A percentile compares a stretch with the other conserved stretches of the same genome.
Evolutionary conservation across 441 rosid genomes (phyloP).

Genomic region (Corymbia calophylla): DNA sequence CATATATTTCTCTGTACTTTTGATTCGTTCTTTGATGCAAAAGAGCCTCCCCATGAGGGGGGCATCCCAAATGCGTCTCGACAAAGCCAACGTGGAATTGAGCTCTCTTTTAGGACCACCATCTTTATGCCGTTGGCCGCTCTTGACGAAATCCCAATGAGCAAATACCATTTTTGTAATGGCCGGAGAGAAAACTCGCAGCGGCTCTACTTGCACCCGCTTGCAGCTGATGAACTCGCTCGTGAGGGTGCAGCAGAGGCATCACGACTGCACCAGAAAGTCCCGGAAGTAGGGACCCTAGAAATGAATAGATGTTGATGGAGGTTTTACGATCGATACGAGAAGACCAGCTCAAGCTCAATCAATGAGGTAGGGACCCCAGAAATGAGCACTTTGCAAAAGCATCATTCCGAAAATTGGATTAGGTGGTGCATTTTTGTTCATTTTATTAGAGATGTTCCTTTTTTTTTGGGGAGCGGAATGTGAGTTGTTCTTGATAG

Average conservation of each 20-base stretch:
- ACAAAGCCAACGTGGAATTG: background rate
- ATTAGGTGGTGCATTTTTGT: background rate
- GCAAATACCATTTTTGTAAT: background rate
- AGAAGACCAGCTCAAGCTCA: background rate
- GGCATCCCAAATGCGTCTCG: background rate
- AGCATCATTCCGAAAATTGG: background rate
- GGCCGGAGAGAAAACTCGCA: background rate
- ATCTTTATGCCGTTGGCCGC: background rate
- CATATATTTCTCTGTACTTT: background rate
- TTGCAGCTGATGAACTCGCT: background rate
- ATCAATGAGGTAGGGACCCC: background rate
- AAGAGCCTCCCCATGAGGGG: background rate
- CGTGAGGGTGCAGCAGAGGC: background rate
- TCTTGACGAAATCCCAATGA: background rate
- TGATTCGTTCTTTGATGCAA: background rate
- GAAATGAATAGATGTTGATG: background rate
- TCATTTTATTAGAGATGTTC: background rate
- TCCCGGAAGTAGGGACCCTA: background rate
- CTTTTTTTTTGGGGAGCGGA: background rate
- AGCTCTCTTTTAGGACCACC: background rate
- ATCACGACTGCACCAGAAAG: background rate
- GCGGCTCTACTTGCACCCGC: background rate
- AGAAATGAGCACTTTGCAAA: background rate
- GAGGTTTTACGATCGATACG: background rate
- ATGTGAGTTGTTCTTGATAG: background rate